Evolutionary conservation across 306 rosid genomes (phyloP).

Genomic region (Trifolium fragiferum): DNA sequence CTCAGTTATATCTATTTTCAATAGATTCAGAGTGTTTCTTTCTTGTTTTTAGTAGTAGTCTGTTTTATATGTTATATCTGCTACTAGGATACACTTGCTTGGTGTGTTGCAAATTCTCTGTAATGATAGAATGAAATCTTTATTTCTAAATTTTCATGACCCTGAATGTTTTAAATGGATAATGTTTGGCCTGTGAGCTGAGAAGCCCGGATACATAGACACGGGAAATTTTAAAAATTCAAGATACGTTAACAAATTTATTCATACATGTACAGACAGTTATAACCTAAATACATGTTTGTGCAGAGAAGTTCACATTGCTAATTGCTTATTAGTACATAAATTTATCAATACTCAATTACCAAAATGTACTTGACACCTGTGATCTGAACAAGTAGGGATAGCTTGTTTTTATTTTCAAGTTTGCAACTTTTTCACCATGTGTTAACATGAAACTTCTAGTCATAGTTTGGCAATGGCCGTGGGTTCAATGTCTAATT

Average conservation of each 20-base stretch:
- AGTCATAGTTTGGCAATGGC: not conserved
- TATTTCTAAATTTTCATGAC: not conserved
- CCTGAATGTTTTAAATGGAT: not conserved
- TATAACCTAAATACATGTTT: not conserved
- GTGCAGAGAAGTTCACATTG: not conserved
- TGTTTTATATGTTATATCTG: slow-evolving; percentile 28
- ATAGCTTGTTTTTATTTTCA: not conserved
- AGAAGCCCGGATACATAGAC: not conserved
- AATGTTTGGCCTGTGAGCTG: not conserved
- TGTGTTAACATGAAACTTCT: not conserved
- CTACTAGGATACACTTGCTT: slow-evolving; percentile 34
- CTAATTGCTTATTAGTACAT: not conserved
- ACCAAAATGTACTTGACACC: not conserved
- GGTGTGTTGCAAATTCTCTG: slow-evolving; percentile 11
- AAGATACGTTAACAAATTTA: not conserved
- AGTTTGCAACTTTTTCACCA: not conserved
- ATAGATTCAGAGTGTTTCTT: slow-evolving; percentile 14
- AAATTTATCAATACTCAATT: not conserved
- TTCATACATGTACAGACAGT: too few relatives aligned
- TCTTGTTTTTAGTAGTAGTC: not conserved
- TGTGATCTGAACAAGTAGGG: not conserved
- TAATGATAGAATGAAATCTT: not conserved
- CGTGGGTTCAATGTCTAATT: not conserved
- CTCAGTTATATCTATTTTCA: not conserved
- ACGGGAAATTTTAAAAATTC: not conserved